These are phyloP conservation scores for Lagenidium giganteum DNA, from an alignment of 352 stramenopile genomes.

Conservation along the genomic window DNA sequence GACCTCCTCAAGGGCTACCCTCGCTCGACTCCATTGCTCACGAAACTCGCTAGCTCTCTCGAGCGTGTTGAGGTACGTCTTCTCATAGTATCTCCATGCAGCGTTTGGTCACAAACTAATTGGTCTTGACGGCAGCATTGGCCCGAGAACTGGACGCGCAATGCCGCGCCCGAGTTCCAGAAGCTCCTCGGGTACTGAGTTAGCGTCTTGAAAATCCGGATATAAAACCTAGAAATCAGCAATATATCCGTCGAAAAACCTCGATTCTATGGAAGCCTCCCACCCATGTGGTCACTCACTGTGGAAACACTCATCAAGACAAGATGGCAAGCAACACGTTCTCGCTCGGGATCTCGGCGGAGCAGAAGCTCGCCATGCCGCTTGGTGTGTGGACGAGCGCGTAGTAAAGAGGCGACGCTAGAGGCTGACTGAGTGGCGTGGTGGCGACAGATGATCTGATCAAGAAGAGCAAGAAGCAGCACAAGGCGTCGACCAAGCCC, in stretches of 20 bases:
- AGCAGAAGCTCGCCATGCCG: conserved; percentile 21
- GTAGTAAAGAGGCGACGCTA: conserved; percentile 3
- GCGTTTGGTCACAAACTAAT: neutral
- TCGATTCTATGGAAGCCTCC: no score
- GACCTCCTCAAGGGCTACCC: conserved; percentile 58
- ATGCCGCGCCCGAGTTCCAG: conserved; percentile 57
- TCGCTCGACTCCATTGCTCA: conserved; percentile 24
- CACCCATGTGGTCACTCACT: no score
- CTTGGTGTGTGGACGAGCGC: conserved; percentile 18
- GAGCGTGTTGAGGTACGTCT: conserved; percentile 49
- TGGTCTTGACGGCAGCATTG: no score
- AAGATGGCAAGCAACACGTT: no score
- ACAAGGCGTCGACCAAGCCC: no score
- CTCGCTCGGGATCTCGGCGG: conserved; percentile 20
- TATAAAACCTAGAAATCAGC: no score
- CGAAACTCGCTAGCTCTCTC: conserved; percentile 42
- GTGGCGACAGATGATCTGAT: conserved; percentile 4
- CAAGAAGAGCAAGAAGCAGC: conserved; percentile 2
- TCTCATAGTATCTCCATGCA: neutral
- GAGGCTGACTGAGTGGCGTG: neutral
- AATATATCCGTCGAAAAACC: no score
- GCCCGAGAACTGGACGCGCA: conserved; percentile 70
- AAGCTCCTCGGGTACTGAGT: conserved; percentile 41
- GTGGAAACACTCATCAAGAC: no score
- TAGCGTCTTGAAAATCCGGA: no score